phyloP scores from a whole-genome alignment of 2,329 filamentous ascomycete genomes.

The Penicillium sp. region DNA sequence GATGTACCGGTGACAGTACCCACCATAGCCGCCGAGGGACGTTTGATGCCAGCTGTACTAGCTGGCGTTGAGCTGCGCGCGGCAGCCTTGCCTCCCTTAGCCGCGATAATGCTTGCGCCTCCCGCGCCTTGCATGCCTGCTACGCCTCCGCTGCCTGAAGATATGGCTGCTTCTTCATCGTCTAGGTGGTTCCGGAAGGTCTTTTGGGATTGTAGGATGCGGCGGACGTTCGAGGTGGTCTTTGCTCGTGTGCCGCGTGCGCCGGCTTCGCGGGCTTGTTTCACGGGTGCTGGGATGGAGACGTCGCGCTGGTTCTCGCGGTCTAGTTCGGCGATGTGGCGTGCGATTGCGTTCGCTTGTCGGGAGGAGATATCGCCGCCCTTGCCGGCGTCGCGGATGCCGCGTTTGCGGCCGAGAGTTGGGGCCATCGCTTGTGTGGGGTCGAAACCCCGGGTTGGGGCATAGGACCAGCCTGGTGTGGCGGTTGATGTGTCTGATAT shows the following conservation, averaged over 20 bases:
- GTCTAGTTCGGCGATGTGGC: conserved; percentile 79
- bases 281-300: conserved; percentile 65
- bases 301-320: conserved; percentile 73
- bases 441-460: conserved; percentile 68
- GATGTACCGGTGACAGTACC: conserved; percentile 9
- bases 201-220: conserved; percentile 50
- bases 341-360: conserved; percentile 75
- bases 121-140: neutral
- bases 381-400: conserved; percentile 57
- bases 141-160: conserved; percentile 9
- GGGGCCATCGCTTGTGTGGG: conserved; percentile 56
- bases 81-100: conserved; percentile 9
- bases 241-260: conserved; percentile 39
- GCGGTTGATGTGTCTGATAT: conserved; percentile 67
- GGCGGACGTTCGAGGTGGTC: conserved; percentile 47
- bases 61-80: conserved; percentile 30
- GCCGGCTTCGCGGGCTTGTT: conserved; percentile 45
- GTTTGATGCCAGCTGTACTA: conserved; percentile 21
- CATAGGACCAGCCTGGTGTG: conserved; percentile 89
- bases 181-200: conserved; percentile 52
- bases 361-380: conserved; percentile 71
- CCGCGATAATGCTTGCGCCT: conserved; percentile 4
- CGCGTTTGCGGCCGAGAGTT: conserved; percentile 65
- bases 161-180: conserved; percentile 48
- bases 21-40: conserved; percentile 8